Conservation (phyloP, 2,329 filamentous ascomycete genomes). For the Xylariales sp. region DNA sequence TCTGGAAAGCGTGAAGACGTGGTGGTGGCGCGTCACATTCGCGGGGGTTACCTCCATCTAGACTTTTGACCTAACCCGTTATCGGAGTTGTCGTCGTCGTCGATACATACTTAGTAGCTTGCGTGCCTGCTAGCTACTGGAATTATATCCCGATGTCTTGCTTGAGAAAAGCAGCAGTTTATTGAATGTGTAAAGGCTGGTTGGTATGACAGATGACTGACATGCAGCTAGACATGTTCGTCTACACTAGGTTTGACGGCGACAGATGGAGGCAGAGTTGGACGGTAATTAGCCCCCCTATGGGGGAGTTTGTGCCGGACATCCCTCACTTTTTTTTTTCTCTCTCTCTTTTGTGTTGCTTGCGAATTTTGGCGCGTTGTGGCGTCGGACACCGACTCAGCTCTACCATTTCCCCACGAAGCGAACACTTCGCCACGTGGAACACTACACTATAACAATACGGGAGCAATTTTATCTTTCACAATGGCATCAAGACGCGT, state of each 20-base stretch:
- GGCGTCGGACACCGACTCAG: constrained; percentile 3
- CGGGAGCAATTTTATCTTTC: background rate
- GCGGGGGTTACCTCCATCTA: constrained; percentile 1
- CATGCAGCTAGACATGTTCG: constrained; percentile 2
- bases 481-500: constrained; percentile 3
- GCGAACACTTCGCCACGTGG: constrained; percentile 9
- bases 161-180: background rate
- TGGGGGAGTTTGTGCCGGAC: constrained; percentile 8
- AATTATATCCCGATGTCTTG: background rate
- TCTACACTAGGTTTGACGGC: background rate
- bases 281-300: constrained; percentile 12
- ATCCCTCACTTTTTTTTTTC: background rate
- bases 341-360: background rate
- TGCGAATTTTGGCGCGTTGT: background rate
- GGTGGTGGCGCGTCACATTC: constrained; percentile 31
- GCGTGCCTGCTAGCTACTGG: background rate
- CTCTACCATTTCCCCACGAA: constrained; percentile 8
- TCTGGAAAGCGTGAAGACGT: background rate
- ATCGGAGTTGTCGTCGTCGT: constrained; percentile 8
- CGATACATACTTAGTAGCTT: background rate
- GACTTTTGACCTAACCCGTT: constrained; percentile 17
- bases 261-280: constrained; percentile 1
- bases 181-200: constrained; percentile 1
- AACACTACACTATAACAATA: constrained; percentile 1
- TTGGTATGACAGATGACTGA: constrained; percentile 11